Conservation (phyloP, 2,329 filamentous ascomycete genomes). For the Cercospora sp. region DNA sequence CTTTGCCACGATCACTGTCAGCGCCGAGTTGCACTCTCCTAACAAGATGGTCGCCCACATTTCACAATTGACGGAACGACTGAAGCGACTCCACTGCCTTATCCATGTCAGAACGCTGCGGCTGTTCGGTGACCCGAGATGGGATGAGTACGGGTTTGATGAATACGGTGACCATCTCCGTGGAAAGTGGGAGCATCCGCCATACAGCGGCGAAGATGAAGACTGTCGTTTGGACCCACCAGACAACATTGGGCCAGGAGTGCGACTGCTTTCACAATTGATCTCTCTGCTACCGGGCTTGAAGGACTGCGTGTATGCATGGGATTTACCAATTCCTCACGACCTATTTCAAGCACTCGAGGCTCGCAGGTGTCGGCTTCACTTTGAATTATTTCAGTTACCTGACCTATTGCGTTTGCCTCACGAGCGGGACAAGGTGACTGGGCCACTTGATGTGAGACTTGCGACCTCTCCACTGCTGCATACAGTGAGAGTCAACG, state of each 20-base stretch:
- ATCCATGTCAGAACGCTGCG: background rate
- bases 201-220: background rate
- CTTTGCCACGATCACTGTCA: background rate
- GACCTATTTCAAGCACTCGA: background rate
- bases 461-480: background rate
- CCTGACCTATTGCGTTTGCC: background rate
- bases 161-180: background rate
- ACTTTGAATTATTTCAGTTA: background rate
- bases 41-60: background rate
- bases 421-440: background rate
- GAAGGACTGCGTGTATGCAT: background rate
- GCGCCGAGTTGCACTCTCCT: background rate
- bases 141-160: background rate
- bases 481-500: background rate
- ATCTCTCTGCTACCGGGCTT: background rate
- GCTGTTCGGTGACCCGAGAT: background rate
- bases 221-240: background rate
- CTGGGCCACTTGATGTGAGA: background rate
- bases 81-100: background rate
- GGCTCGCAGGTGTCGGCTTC: background rate
- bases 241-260: background rate
- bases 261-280: background rate
- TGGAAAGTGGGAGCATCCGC: background rate
- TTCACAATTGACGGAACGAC: background rate
- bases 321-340: background rate